Base-by-base conservation (phyloP, 2,329 filamentous ascomycete species). In the Neodidymelliopsis sp. region DNA sequence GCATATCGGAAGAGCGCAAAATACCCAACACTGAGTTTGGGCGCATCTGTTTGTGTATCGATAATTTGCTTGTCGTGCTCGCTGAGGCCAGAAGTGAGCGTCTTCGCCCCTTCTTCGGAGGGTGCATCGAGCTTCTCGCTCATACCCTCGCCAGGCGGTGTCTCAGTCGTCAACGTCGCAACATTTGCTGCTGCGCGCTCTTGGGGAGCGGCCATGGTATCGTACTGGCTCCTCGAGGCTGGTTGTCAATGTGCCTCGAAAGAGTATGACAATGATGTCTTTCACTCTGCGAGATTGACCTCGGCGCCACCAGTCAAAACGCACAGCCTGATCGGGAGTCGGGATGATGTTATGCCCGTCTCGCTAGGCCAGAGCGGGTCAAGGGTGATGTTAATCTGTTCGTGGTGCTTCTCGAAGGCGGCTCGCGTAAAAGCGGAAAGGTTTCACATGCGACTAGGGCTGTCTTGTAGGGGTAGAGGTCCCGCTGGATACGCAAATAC, bases 1-100 rank as follows among this genome's bases (percentile, higher is more conserved):
- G 75, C 75, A 66, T 79, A 79, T 24, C 76, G 73, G 59, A 76
- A 79, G 6, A 80, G 47, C 57, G 73, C 62, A 66, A 79, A 57
- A 72, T 77, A 79, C 2, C 70, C 70, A 33, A 79, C 69, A 34
- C 74, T 74, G 27, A 75, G 63, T 2, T 66, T 64, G 1, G 77
- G 77, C 13, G 74, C 73, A 22, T 75, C 69, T 15, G 76, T 47
- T 40, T 80, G 77, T 48, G 60, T 53, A 25, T 71, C 61, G 48
- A 73, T 69, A 16, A 72, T 71, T 4, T 62, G 51, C 52, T 66
- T 67, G 54, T 72, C 69, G 39, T 68, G 59, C 6, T 68, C 66
- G 45, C 52, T 70, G 25, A 71, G 60, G 8, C 53, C 49, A 29
- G 60, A 57, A 23, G 56, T 58, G n/a, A 63, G 55, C 18, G 59